These are phyloP conservation scores for Acmispon strigosus DNA, from an alignment of 306 rosid species.

Conservation along the genomic window DNA sequence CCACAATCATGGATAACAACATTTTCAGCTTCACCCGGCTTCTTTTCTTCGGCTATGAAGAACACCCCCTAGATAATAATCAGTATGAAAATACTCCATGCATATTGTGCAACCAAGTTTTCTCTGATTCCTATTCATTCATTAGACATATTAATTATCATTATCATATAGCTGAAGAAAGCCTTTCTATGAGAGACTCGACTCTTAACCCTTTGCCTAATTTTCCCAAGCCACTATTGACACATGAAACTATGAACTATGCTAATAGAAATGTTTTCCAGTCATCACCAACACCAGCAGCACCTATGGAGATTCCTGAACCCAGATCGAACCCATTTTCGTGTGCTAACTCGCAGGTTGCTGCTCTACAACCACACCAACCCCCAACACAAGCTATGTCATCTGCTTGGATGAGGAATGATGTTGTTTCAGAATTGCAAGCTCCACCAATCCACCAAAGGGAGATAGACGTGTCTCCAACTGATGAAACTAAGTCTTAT, in stretches of 20 bases:
- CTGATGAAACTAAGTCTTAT: constrained; percentile 31
- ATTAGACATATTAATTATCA: background rate
- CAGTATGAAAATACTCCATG: background rate
- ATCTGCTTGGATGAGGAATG: background rate
- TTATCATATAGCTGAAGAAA: background rate
- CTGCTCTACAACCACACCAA: background rate
- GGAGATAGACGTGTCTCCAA: background rate
- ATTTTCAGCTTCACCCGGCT: background rate
- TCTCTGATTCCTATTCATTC: background rate
- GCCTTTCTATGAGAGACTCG: no score
- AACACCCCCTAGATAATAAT: background rate
- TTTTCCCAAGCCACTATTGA: background rate
- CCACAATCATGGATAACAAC: background rate
- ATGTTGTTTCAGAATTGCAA: no score
- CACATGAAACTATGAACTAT: background rate
- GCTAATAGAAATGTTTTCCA: background rate
- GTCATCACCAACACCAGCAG: background rate
- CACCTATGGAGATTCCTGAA: background rate
- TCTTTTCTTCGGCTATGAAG: background rate
- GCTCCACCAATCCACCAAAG: no score
- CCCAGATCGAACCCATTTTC: background rate
- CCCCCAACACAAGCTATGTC: background rate
- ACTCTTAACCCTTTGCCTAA: no score
- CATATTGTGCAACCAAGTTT: background rate
- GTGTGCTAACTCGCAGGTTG: background rate